phyloP scores from a whole-genome alignment of 306 rosid species.

The Sindora glabra region DNA sequence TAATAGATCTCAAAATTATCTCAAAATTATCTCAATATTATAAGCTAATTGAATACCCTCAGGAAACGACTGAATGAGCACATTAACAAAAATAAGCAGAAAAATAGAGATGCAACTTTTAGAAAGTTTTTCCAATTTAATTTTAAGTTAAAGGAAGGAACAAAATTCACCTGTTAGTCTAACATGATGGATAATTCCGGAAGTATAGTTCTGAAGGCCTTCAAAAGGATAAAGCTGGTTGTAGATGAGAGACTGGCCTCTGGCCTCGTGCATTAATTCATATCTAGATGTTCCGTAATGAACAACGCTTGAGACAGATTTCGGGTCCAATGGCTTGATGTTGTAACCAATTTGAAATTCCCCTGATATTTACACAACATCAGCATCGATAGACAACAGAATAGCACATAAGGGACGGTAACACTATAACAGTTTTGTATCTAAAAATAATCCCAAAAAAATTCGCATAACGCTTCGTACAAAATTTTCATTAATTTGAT shows the following conservation, averaged over 20 bases:
- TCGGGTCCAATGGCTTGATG: slow-evolving; percentile 61
- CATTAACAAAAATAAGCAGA: too few relatives aligned
- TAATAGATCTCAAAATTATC: too few relatives aligned
- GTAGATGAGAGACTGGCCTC: slow-evolving; percentile 63
- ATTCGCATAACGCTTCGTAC: background rate
- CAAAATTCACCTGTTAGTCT: slow-evolving; percentile 48
- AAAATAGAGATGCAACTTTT: too few relatives aligned
- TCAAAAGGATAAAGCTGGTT: slow-evolving; percentile 71
- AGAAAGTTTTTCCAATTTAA: too few relatives aligned
- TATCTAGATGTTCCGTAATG: slow-evolving; percentile 37
- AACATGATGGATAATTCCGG: slow-evolving; percentile 89
- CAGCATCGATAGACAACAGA: background rate
- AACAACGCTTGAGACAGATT: slow-evolving; percentile 50
- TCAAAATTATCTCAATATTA: too few relatives aligned
- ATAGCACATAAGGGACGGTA: too few relatives aligned
- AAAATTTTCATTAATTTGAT: background rate
- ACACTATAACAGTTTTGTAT: background rate
- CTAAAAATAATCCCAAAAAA: background rate
- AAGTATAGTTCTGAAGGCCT: slow-evolving; percentile 78
- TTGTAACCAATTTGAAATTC: slow-evolving; percentile 67
- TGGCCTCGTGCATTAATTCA: slow-evolving; percentile 39
- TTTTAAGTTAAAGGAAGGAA: background rate
- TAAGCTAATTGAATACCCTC: too few relatives aligned
- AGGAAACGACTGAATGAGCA: too few relatives aligned
- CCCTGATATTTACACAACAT: slow-evolving; percentile 32